Base-by-base conservation (phyloP, 495 filamentous ascomycete species). In the Neurospora terricola region DNA sequence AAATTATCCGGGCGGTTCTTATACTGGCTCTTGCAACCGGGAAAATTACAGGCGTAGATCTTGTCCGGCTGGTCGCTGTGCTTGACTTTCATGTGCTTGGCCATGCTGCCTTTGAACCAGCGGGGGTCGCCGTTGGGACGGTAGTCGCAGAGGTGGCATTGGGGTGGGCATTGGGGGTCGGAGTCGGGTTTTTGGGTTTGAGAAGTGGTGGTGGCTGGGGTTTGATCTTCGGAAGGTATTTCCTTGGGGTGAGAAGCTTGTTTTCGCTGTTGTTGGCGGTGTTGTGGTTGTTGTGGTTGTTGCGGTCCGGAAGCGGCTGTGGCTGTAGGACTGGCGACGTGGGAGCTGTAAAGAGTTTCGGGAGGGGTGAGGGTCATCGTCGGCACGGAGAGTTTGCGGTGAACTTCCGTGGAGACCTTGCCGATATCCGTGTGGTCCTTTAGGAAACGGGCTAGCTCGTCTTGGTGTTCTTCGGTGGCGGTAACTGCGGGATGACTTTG, bases 61-160 rank as follows among this genome's bases (percentile, higher is more conserved):
- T 77, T 75, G 12, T 83, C 83, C 11, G 83, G 83, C 16, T 75
- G 79, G 4, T 74, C 73, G 71, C 83, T 83, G 77, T 86, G 85
- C 73, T 84, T 80, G 75, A 85, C 80, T 72, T 83, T 86, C 78
- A 79, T 83, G 75, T 86, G 85, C 76, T 86, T 86, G 72, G 84
- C 81, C 85, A 86, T 86, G 77, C 83, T 85, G 23, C 85, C 85
- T 70, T 83, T 83, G 73, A 85, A 86, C 85, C 85, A 86, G 71
- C 84, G 82, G n/a, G 85, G 85, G 69, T 85, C 81, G 14, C 85
- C 85, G 74, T 85, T 84, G 3, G 85, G 85, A 7, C 83, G 82
- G 78, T 86, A 86, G 2, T 82, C 85, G 75, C 85, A 86, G 69
- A 85, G 76, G 27, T 86, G 81, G 71, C 85, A 86, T 45, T 77